These are phyloP conservation scores for Kurtzmaniella quercitrusa DNA, from an alignment of 1,139 yeast species.

Conservation along the genomic window DNA sequence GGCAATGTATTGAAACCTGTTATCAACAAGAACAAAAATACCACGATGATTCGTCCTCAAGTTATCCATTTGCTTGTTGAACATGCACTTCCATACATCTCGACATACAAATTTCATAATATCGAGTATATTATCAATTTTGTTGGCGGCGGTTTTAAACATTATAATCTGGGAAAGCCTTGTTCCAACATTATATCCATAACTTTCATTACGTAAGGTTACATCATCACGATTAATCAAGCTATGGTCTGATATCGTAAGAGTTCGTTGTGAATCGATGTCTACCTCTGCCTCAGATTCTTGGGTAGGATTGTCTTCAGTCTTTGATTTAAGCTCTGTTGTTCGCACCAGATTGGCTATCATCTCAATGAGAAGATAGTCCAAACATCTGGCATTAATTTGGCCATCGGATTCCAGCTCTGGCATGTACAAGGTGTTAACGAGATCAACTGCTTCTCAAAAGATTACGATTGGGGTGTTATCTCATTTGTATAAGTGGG, in stretches of 20 bases:
- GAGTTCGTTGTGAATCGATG: constrained; percentile 40
- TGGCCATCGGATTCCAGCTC: constrained; percentile 20
- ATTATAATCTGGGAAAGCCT: constrained; percentile 71
- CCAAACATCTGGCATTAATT: constrained; percentile 50
- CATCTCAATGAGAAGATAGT: constrained; percentile 66
- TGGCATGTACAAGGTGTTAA: constrained; percentile 2
- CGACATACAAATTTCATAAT: constrained; percentile 90
- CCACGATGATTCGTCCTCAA: constrained; percentile 89
- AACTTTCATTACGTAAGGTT: constrained; percentile 55
- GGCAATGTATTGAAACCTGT: constrained; percentile 51
- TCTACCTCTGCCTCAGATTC: constrained; percentile 1
- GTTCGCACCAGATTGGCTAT: constrained; percentile 68
- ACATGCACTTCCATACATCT: constrained; percentile 81
- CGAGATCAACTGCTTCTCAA: no score
- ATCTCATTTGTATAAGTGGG: not conserved
- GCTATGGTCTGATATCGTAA: constrained; percentile 33
- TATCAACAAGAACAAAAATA: constrained; percentile 75
- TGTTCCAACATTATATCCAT: constrained; percentile 73
- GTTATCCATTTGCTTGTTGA: constrained; percentile 86
- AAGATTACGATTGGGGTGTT: not conserved
- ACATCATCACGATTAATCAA: constrained; percentile 48
- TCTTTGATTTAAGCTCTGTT: constrained; percentile 9
- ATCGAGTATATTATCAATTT: constrained; percentile 62
- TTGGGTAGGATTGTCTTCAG: constrained; percentile 11
- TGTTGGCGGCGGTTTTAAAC: constrained; percentile 42